Evolutionary conservation across 1,284 basidiomycete species (phyloP), one percentile per base, ranked within the genome.

Genomic region (Leccinum solheimii): DNA sequence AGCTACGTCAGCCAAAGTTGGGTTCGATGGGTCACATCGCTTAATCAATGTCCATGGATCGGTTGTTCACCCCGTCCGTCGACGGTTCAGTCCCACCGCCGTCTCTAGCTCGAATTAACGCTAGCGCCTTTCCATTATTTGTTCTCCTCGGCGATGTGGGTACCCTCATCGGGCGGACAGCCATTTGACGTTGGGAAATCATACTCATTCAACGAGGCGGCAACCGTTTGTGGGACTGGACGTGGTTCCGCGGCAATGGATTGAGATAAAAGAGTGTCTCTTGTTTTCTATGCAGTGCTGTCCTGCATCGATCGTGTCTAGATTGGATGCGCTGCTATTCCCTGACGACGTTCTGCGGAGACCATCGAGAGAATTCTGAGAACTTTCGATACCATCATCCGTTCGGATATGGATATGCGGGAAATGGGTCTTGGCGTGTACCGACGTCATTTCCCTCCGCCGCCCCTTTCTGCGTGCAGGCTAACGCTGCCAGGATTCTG

Each of bases 31-130:
- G 45, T 27, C 4, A 23, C 19, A 48, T 48, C 4, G 21, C 21
- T 43, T 5, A n/a, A 21, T 13, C 11, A 19, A 43, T 43, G 52
- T 61, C 51, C 59, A 50, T 38, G 60, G 60, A 61, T 61, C 59
- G 51, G 36, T 54, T 40, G 14, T 13, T 21, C 14, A 30, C 23
- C 21, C 23, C 48, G 23, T 14, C 49, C 49, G 10, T 23, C 49
- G 23, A 7, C 3, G 19, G 23, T 50, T 50, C 14, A 26, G 23
- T 14, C 13, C 8, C 23, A 50, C 14, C 14, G 26, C 49, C 16
- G 13, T 27, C 49, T 50, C 19, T 9, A 27, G 49, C 3, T 40
- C 38, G 13, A 40, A 5, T 26, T 26, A 10, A 5, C 5, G 16
- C 49, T 27, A n/a, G 50, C 16, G 16, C 5, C 16, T 23, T 27